phyloP scores from a whole-genome alignment of 2,329 filamentous ascomycete genomes.

The Paecilomyces variotii region DNA sequence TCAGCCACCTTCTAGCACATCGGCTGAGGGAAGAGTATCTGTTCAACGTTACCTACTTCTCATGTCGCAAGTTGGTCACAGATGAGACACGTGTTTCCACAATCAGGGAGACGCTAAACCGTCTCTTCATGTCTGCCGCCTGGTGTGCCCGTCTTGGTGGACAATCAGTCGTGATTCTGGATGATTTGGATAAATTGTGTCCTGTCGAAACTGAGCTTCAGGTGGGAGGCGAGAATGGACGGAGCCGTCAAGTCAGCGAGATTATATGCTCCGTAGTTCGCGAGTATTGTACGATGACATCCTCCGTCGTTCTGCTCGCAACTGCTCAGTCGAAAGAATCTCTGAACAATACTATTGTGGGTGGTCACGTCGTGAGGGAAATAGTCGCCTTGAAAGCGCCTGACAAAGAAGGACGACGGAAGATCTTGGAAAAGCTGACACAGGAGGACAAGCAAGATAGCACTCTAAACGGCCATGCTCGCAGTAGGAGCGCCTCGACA shows the following conservation, averaged over 20 bases:
- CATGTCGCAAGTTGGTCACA: conserved; percentile 77
- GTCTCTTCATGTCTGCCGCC: conserved; percentile 78
- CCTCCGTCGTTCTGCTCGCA: conserved; percentile 75
- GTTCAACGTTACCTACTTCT: conserved; percentile 77
- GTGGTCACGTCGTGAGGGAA: conserved; percentile 85
- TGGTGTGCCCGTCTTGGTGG: conserved; percentile 89
- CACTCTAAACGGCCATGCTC: conserved; percentile 34
- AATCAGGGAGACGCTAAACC: conserved; percentile 79
- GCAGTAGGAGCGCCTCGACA: conserved; percentile 27
- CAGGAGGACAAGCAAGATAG: conserved; percentile 34
- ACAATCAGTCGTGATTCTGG: conserved; percentile 73
- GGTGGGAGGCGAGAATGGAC: conserved; percentile 84
- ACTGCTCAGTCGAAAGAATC: conserved; percentile 91
- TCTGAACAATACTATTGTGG: conserved; percentile 80
- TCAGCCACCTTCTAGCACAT: conserved; percentile 68
- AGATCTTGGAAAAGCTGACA: conserved; percentile 74
- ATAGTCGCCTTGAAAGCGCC: conserved; percentile 85
- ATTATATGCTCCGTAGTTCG: conserved; percentile 72
- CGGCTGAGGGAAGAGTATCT: conserved; percentile 63
- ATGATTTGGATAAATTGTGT: conserved; percentile 88
- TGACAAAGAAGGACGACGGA: conserved; percentile 79
- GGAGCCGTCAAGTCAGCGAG: conserved; percentile 88
- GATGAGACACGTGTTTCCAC: conserved; percentile 84
- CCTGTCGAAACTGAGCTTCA: conserved; percentile 91
- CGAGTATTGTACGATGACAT: conserved; percentile 73